Percentiles rank a stretch among this genome's conserved stretches.
phyloP scores from a whole-genome alignment of 169 alveolate genomes.

The Plasmodium cynomolgi region DNA sequence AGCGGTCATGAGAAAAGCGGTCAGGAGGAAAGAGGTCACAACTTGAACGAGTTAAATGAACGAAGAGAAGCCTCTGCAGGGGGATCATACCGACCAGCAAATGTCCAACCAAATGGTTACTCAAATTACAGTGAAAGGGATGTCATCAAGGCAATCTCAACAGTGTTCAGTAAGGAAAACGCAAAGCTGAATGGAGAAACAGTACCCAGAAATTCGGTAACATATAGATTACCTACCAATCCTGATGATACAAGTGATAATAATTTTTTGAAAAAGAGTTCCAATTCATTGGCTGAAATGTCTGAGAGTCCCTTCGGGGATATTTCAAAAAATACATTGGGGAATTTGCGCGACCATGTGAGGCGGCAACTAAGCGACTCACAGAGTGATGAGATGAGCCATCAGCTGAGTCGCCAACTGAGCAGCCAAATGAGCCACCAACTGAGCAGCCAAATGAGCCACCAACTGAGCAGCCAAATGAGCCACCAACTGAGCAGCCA shows the following conservation, averaged over 20 bases:
- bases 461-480: not conserved
- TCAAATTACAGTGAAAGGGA: not conserved
- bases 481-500: not conserved
- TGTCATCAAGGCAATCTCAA: not conserved
- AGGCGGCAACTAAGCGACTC: not conserved
- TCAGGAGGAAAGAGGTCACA: not conserved
- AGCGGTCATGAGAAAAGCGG: no score
- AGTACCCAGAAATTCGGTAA: not conserved
- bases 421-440: not conserved
- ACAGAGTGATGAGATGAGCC: not conserved
- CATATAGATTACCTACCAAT: not conserved
- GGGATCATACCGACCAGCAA: not conserved
- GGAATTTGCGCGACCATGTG: not conserved
- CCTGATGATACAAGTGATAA: not conserved
- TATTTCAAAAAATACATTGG: not conserved
- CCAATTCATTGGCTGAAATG: not conserved
- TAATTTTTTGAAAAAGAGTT: not conserved
- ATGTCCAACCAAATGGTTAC: not conserved
- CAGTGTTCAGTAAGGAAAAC: not conserved
- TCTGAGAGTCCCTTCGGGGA: not conserved
- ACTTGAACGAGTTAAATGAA: not conserved
- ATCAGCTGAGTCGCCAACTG: not conserved
- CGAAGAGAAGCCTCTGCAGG: not conserved
- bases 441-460: not conserved
- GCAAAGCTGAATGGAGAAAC: not conserved